Percentiles rank a stretch among this genome's conserved stretches.
These are phyloP conservation scores for Termitomyces sp. DNA, from an alignment of 768 basidiomycete genomes.

Conservation along the genomic window DNA sequence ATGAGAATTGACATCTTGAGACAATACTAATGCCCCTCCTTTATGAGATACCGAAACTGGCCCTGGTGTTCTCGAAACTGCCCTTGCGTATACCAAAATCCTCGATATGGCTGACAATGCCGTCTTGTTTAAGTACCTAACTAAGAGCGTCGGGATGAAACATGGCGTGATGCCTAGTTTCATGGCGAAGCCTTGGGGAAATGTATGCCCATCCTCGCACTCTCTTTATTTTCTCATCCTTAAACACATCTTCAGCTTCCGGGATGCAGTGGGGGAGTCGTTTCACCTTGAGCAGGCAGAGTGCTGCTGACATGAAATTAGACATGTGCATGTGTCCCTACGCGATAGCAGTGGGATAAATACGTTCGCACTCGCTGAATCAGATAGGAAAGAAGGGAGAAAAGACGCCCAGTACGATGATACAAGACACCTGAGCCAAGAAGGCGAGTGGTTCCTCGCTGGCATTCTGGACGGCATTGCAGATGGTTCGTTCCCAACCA, in stretches of 20 bases:
- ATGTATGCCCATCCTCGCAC: constrained; percentile 43
- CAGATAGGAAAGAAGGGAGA: constrained; percentile 59
- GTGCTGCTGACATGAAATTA: constrained; percentile 19
- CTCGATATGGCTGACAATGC: constrained; percentile 88
- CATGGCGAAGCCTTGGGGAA: constrained; percentile 97
- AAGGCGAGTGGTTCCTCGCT: constrained; percentile 91
- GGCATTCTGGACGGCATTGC: constrained; percentile 83
- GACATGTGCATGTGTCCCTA: constrained; percentile 91
- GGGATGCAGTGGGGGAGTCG: constrained; percentile 78
- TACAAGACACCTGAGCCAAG: constrained; percentile 76
- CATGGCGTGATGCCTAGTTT: constrained; percentile 89
- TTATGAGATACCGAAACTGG: constrained; percentile 85
- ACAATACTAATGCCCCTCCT: neutral
- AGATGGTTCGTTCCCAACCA: constrained; percentile 51
- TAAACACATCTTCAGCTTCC: constrained; percentile 54
- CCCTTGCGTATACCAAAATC: constrained; percentile 77
- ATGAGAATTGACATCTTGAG: neutral
- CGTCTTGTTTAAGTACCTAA: constrained; percentile 84
- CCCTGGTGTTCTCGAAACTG: constrained; percentile 83
- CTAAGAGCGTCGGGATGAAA: constrained; percentile 90
- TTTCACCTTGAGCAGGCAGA: neutral
- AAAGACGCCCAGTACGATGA: constrained; percentile 71
- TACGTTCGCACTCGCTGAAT: constrained; percentile 67
- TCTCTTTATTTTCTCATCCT: neutral
- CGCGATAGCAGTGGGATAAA: constrained; percentile 64